Evolutionary conservation across 495 filamentous ascomycete genomes (phyloP), one percentile per base, ranked within the genome.

Genomic region (Talaromyces ruber): DNA sequence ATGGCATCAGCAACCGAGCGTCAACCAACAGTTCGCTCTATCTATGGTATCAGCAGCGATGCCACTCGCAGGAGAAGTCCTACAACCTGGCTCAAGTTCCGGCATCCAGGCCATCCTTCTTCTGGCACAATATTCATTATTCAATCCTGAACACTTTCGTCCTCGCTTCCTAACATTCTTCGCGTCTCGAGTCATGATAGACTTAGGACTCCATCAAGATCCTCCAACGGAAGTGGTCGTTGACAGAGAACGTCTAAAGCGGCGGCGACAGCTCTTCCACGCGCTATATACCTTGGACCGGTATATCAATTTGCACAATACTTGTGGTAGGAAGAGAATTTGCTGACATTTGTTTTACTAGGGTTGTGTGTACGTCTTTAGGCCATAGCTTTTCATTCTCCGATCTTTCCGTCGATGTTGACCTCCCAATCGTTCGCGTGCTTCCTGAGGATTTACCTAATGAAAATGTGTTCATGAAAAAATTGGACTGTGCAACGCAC

Each of bases 131-230:
- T 98, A 97, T 72, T 86, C 92, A 5, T 87, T 93, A 73, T 78
- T 95, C 30, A 92, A 97, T 68, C 92, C 93, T 14, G 81, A 82
- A 39, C 92, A 92, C 69, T 95, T 96, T 69, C 90, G 94, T 61
- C 89, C 86, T 67, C 97, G 93, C 91, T 90, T 91, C 62, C 71
- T 97, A 58, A 88, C 96, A 58, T 93, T 92, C 26, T 89, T 93
- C 68, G 91, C 92, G 16, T 89, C 88, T 45, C 84, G 93, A 57
- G 89, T 88, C 22, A 86, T 91, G 68, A 80, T 96, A 32, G 93
- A 98, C 75, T 75, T 96, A 22, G 93, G 93, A 2, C 81, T 93
- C 51, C 93, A 97, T 70, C 91, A 96, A 71, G 92, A 96, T 60
- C 89, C 90, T 0, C 84, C 88, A n/a, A 76, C 83, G 47, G 84